phyloP scores from a whole-genome alignment of 306 rosid genomes.

The Purshia tridentata region DNA sequence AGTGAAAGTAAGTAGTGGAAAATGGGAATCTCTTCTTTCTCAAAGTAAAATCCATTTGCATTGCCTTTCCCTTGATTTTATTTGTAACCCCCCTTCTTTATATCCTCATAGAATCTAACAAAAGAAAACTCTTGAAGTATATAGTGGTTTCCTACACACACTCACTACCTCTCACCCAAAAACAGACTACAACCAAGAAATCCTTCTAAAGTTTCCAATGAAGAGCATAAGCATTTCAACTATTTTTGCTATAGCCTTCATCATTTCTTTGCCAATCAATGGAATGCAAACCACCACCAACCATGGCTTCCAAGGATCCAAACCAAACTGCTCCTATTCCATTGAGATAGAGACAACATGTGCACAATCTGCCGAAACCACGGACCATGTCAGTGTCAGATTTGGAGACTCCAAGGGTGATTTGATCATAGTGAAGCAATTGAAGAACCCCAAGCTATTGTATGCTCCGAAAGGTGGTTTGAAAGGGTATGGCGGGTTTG shows the following conservation, averaged over 20 bases:
- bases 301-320: conserved; percentile 12
- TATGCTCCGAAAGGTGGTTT: conserved; percentile 24
- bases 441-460: conserved; percentile 19
- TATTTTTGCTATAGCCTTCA: conserved; percentile 6
- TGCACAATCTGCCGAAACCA: conserved; percentile 26
- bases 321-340: conserved; percentile 33
- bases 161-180: not conserved
- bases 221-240: conserved; percentile 15
- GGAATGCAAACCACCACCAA: conserved; percentile 4
- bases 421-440: conserved; percentile 32
- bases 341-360: conserved; percentile 36
- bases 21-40: conserved; percentile 29
- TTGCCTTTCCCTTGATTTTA: not conserved
- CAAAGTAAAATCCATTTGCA: conserved; percentile 9
- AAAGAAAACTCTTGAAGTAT: not conserved
- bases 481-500: conserved; percentile 24
- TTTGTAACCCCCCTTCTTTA: not conserved
- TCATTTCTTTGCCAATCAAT: conserved; percentile 8
- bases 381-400: conserved; percentile 29
- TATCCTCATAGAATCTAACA: conserved; percentile 7
- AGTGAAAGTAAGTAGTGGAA: not conserved
- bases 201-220: conserved; percentile 7
- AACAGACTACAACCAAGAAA: not conserved
- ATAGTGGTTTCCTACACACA: not conserved
- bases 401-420: conserved; percentile 25